Evolutionary conservation across 345 rosid genomes (phyloP).

Genomic region (Sonneratia caseolaris): DNA sequence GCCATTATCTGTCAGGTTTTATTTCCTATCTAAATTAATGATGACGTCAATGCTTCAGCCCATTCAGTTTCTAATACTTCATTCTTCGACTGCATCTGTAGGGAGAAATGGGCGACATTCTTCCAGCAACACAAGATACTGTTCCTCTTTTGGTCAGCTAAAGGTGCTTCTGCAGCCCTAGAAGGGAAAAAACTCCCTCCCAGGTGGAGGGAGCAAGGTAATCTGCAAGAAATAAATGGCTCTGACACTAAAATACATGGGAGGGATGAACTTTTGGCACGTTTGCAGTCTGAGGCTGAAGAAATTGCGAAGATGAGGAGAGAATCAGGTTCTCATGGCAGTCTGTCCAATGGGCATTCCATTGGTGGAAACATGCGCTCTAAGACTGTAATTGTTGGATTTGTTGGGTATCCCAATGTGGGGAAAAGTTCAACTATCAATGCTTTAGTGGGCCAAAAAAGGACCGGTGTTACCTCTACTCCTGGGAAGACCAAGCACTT

Average conservation of each 20-base stretch:
- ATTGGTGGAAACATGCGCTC: slow-evolving; percentile 13
- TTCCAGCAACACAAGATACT: slow-evolving; percentile 47
- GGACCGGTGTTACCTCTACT: slow-evolving; percentile 87
- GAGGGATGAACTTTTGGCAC: slow-evolving; percentile 73
- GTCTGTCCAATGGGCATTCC: slow-evolving; percentile 18
- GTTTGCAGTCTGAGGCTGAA: slow-evolving; percentile 64
- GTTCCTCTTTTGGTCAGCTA: slow-evolving; percentile 88
- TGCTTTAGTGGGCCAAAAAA: slow-evolving; percentile 87
- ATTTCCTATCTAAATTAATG: neutral
- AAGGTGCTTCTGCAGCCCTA: slow-evolving; percentile 66
- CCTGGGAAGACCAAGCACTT: slow-evolving; percentile 97
- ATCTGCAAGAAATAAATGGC: slow-evolving; percentile 28
- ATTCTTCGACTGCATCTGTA: slow-evolving; percentile 18
- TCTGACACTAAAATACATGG: slow-evolving; percentile 53
- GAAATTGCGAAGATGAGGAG: slow-evolving; percentile 52
- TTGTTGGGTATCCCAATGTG: slow-evolving; percentile 91
- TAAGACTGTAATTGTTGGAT: slow-evolving; percentile 62
- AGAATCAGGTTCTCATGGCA: slow-evolving; percentile 24
- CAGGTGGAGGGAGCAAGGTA: slow-evolving; percentile 23
- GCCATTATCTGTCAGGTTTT: slow-evolving; percentile 62
- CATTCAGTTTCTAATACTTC: slow-evolving; percentile 8
- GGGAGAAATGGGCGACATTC: slow-evolving; percentile 79
- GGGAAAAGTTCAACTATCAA: slow-evolving; percentile 95
- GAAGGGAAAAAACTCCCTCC: slow-evolving; percentile 52
- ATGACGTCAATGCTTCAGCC: neutral